Base-by-base conservation (phyloP, 1,284 basidiomycete genomes). In the Fomitiporia mediterranea region DNA sequence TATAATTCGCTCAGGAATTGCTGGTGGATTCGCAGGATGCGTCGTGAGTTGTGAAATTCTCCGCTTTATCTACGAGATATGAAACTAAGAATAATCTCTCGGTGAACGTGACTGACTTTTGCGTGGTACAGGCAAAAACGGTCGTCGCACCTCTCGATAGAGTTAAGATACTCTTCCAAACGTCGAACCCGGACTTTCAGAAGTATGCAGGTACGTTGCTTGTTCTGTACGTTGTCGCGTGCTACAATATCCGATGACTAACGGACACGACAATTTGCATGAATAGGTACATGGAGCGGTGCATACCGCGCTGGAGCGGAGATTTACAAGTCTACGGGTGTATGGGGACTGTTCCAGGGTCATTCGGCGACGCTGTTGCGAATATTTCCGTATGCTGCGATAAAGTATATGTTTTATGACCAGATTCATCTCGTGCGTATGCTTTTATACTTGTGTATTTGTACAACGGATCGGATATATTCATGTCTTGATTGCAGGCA, bases 111-210 rank as follows among this genome's bases (percentile, higher is more conserved):
- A 34, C 15, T 53, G 49, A 53, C 51, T 25, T 38, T 50, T 17
- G 51, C 57, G 54, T 55, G 50, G 23, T 56, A 7, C 61, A 95
- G 91, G 95, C 95, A 49, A 99, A 99, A 74, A 96, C 97, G 6
- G 89, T 90, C 19, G 94, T 99, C 55, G 97, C 97, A 21, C 97
- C 97, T 1, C 80, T 99, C 27, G 97, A 99, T 70, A 81, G 97
- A 64, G 95, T 99, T 66, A 99, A 99, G 77, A 99, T 99, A 65
- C 82, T 99, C 53, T 98, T 99, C 69, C 97, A 99, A 70, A 94
- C 97, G 0, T 93, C 92, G 7, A 97, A 97, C 70, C 91, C 92
- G 1, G 95, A 98, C 61, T 99, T 92, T 67, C 81, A 83, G 67
- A 91, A 95, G 71, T 99, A 96, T 74, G 84, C 94, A 60, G 95